phyloP scores from a whole-genome alignment of 2,329 filamentous ascomycete species.

The Dactylella cylindrospora region DNA sequence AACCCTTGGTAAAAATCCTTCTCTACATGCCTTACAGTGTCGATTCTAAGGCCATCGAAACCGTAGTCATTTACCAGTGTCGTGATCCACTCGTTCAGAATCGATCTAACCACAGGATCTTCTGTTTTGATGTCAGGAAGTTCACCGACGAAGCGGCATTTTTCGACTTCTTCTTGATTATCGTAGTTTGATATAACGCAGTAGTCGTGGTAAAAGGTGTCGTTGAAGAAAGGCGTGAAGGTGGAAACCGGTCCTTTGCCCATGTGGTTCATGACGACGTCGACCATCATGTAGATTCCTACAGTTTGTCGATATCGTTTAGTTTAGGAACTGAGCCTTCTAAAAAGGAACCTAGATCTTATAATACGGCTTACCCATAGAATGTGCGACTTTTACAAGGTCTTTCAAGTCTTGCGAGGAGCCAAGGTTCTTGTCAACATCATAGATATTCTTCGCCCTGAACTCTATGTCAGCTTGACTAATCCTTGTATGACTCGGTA shows the following conservation, averaged over 20 bases:
- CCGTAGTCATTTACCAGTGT: constrained; percentile 62
- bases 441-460: constrained; percentile 51
- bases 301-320: constrained; percentile 3
- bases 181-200: constrained; percentile 42
- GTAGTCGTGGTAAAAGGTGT: constrained; percentile 39
- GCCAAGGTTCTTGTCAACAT: constrained; percentile 52
- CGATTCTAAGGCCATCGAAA: constrained; percentile 65
- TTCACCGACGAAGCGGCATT: constrained; percentile 45
- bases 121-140: constrained; percentile 66
- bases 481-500: not conserved
- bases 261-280: constrained; percentile 52
- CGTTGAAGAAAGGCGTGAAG: constrained; percentile 53
- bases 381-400: constrained; percentile 51
- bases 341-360: no score
- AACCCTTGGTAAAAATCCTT: constrained; percentile 63
- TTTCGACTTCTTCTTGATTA: constrained; percentile 50
- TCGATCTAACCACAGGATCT: constrained; percentile 55
- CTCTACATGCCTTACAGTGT: constrained; percentile 65
- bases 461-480: not conserved
- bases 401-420: constrained; percentile 51
- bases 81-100: constrained; percentile 63
- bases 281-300: constrained; percentile 52
- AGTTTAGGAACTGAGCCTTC: no score
- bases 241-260: constrained; percentile 50
- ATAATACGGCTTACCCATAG: no score